phyloP scores from a whole-genome alignment of 306 rosid species.

The Ormosia semicastrata region DNA sequence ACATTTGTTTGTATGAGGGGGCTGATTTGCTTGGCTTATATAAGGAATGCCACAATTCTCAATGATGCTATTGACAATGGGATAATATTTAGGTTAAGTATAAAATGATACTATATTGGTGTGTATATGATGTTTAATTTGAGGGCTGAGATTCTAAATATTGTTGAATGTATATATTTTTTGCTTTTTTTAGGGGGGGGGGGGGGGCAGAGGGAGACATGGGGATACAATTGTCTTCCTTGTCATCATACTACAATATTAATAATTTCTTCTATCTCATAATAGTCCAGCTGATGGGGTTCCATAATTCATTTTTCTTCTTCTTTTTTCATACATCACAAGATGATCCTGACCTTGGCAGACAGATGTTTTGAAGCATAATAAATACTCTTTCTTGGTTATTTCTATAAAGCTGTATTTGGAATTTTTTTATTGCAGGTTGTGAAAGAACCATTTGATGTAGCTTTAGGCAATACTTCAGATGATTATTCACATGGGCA shows the following conservation, averaged over 20 bases:
- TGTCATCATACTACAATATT: background rate
- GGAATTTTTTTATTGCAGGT: slow-evolving; percentile 45
- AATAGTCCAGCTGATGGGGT: background rate
- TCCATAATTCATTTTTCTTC: background rate
- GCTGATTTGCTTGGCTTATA: background rate
- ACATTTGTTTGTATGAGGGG: background rate
- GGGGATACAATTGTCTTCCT: background rate
- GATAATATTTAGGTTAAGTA: background rate
- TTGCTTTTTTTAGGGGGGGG: background rate
- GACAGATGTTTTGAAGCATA: slow-evolving; percentile 14
- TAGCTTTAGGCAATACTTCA: slow-evolving; percentile 36
- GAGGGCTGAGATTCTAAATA: background rate
- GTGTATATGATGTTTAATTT: background rate
- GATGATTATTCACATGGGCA: slow-evolving; percentile 40
- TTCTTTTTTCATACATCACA: background rate
- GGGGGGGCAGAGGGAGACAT: background rate
- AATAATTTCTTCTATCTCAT: background rate
- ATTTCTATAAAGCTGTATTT: slow-evolving; percentile 25
- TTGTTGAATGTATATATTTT: background rate
- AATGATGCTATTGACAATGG: background rate
- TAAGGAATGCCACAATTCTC: background rate
- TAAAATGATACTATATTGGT: slow-evolving; percentile 6
- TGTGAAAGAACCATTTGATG: slow-evolving; percentile 32
- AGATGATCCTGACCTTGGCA: background rate
- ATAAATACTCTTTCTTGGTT: slow-evolving; percentile 2